phyloP scores from a whole-genome alignment of 2,329 filamentous ascomycete genomes.

The Pseudocercospora cruenta region DNA sequence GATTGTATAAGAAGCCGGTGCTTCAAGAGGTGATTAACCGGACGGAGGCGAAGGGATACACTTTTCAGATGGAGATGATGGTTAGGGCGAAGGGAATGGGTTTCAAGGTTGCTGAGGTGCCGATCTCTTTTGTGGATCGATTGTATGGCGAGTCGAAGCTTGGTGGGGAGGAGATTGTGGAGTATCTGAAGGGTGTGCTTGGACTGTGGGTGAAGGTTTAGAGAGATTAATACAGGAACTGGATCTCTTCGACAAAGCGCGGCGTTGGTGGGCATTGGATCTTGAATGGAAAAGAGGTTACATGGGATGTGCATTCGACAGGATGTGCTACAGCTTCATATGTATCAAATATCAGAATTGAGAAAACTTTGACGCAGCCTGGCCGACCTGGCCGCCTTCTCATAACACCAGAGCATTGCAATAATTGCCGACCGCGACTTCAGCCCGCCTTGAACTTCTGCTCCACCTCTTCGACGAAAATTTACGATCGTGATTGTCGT shows the following conservation, averaged over 20 bases:
- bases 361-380: not conserved
- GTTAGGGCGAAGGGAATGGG: slow-evolving; percentile 96
- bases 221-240: not conserved
- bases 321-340: slow-evolving; percentile 19
- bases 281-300: slow-evolving; percentile 2
- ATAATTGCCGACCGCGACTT: not conserved
- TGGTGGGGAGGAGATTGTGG: slow-evolving; percentile 91
- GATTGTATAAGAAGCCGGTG: slow-evolving; percentile 89
- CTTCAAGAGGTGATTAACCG: slow-evolving; percentile 86
- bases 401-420: not conserved
- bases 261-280: slow-evolving; percentile 22
- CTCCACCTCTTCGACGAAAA: not conserved
- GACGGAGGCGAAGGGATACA: slow-evolving; percentile 96
- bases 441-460: not conserved
- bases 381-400: not conserved
- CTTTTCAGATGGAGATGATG: slow-evolving; percentile 99
- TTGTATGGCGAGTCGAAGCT: slow-evolving; percentile 95
- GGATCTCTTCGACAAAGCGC: slow-evolving; percentile 14
- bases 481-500: no score
- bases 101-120: slow-evolving; percentile 89
- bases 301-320: slow-evolving; percentile 9
- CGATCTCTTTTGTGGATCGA: slow-evolving; percentile 93
- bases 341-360: slow-evolving; percentile 10
- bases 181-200: slow-evolving; percentile 76
- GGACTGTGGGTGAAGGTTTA: slow-evolving; percentile 55